Conservation (phyloP, 257 asterid genomes). For the Voacanga thouarsii region DNA sequence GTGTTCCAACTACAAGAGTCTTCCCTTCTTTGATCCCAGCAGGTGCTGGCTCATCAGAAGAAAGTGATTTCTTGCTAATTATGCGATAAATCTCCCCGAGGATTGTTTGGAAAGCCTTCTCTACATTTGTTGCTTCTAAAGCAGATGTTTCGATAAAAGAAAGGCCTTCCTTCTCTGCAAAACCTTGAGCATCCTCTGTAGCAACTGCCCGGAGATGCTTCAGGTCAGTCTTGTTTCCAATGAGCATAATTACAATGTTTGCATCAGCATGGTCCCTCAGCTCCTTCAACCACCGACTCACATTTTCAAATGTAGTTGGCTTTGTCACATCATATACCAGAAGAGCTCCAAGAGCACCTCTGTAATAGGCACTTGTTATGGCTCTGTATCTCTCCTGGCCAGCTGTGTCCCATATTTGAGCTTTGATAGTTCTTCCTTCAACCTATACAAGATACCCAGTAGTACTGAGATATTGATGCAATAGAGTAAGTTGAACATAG, state of each 20-base stretch:
- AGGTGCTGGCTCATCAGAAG: slow-evolving; percentile 60
- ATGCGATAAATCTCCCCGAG: slow-evolving; percentile 83
- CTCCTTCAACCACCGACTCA: slow-evolving; percentile 95
- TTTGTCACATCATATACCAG: slow-evolving; percentile 90
- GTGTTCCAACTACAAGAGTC: slow-evolving; percentile 70
- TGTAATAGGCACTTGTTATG: slow-evolving; percentile 92
- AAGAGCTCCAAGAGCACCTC: slow-evolving; percentile 95
- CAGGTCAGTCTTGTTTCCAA: slow-evolving; percentile 86
- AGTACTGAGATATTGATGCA: neutral
- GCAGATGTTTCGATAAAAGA: slow-evolving; percentile 91
- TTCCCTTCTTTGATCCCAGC: slow-evolving; percentile 71
- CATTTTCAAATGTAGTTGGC: slow-evolving; percentile 85
- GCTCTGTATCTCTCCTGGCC: slow-evolving; percentile 99
- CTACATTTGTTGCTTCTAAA: slow-evolving; percentile 82
- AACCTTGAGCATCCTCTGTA: slow-evolving; percentile 91
- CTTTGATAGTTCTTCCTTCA: slow-evolving; percentile 89
- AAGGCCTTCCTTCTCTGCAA: slow-evolving; percentile 83
- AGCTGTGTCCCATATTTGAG: slow-evolving; percentile 99
- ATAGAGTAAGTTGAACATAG: neutral
- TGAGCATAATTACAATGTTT: slow-evolving; percentile 84
- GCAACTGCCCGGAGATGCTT: slow-evolving; percentile 89
- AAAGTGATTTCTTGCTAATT: slow-evolving; percentile 77
- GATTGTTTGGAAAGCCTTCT: slow-evolving; percentile 77
- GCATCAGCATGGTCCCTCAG: slow-evolving; percentile 92
- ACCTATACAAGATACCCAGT: slow-evolving; percentile 33